Evolutionary conservation across 345 rosid genomes (phyloP), one percentile per base, ranked within the genome.

Genomic region (Cardamine occulta): DNA sequence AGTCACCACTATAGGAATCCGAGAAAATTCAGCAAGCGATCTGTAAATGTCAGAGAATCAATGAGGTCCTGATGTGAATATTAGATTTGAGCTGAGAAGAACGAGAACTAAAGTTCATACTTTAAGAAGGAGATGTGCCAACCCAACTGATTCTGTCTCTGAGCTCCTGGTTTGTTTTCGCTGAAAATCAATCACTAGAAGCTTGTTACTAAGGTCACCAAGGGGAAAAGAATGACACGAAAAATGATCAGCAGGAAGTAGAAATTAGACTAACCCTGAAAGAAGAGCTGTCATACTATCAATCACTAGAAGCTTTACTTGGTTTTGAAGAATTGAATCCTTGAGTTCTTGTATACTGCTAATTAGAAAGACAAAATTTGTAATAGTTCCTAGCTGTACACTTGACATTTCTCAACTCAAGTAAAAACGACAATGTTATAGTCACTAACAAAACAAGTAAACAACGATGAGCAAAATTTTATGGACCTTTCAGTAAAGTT

Each of bases 261-360:
- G n/a, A 74, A 45, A 3, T 1, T 18, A 56, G 34, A 55, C 87
- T 59, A 70, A 91, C 97, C 91, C 96, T 52, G 93, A 87, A 80
- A 87, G 82, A 79, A 93, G 91, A 79, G 93, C 92, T 24, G 96
- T 85, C 93, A 91, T 89, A 86, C 98, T 87, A 77, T 93, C 97
- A 71, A 93, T 86, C 37, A 93, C 86, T 18, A 91, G 81, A 82
- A 93, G 78, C 89, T 87, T 88, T 81, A 91, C 94, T 76, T 83
- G 85, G 81, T 81, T 82, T 80, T 84, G 87, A 79, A 88, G 87
- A 61, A 93, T 80, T 56, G 86, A 89, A 49, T 83, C 81, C 84
- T 93, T 88, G 52, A 93, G 89, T 82, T 89, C 85, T 76, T 88
- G 86, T 81, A 89, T 84, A 80, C 97, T 93, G 86, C 26, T 39